phyloP scores from a whole-genome alignment of 768 basidiomycete genomes.

The Lentinula sp. region DNA sequence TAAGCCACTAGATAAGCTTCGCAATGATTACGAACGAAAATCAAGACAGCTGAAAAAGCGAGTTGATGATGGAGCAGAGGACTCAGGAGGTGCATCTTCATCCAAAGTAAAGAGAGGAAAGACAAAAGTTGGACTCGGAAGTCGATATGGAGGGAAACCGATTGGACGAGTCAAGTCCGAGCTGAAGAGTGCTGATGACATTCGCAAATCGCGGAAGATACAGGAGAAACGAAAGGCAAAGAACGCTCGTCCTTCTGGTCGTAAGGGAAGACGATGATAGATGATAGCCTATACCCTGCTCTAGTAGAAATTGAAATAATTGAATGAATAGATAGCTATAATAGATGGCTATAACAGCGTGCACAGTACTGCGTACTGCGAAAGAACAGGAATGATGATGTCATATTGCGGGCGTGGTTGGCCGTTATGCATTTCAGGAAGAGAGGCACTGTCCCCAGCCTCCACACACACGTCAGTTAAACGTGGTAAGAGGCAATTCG shows the following conservation, averaged over 20 bases:
- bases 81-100: conserved; percentile 11
- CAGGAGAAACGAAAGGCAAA: conserved; percentile 65
- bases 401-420: no score
- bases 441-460: neutral
- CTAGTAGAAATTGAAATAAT: no score
- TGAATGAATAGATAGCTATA: no score
- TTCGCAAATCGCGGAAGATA: conserved; percentile 66
- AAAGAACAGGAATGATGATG: no score
- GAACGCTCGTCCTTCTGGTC: conserved; percentile 65
- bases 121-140: conserved; percentile 33
- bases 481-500: neutral
- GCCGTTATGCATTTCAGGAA: neutral
- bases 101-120: conserved; percentile 16
- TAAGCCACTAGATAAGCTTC: conserved; percentile 74
- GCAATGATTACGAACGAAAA: conserved; percentile 72
- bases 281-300: neutral
- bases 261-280: conserved; percentile 17
- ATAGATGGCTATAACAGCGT: no score
- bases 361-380: no score
- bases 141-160: conserved; percentile 55
- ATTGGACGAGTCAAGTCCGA: conserved; percentile 68
- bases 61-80: conserved; percentile 24
- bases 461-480: neutral
- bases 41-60: conserved; percentile 55
- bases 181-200: conserved; percentile 83